Conservation (phyloP, 2,329 filamentous ascomycete genomes). For the Aspergillus luchuensis region DNA sequence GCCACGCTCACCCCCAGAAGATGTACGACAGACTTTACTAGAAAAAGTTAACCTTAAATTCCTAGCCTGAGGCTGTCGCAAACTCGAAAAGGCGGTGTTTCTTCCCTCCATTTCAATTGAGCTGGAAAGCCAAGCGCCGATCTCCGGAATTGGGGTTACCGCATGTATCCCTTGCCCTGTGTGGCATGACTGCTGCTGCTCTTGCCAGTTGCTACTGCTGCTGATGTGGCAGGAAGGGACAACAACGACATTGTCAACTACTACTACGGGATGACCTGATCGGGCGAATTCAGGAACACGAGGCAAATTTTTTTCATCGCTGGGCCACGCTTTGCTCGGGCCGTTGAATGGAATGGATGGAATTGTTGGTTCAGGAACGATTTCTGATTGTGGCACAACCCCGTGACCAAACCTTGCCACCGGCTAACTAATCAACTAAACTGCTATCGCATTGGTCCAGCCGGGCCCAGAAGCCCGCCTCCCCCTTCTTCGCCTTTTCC, state of each 20-base stretch:
- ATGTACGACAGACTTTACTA: constrained; percentile 2
- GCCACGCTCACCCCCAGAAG: constrained; percentile 1
- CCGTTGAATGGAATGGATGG: not conserved
- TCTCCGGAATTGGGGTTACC: not conserved
- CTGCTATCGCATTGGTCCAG: not conserved
- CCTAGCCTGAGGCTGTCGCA: not conserved
- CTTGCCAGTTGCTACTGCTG: not conserved
- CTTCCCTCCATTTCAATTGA: not conserved
- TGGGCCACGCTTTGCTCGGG: not conserved
- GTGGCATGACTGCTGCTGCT: constrained; percentile 1
- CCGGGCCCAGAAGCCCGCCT: not conserved
- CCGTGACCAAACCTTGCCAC: constrained; percentile 2
- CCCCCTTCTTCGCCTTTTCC: not conserved
- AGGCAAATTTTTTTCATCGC: not conserved
- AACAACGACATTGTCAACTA: not conserved
- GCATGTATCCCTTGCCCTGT: not conserved
- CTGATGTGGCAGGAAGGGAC: not conserved
- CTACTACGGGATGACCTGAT: not conserved
- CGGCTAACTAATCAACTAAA: not conserved
- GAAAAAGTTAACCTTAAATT: constrained; percentile 10
- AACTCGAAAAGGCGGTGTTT: constrained; percentile 7
- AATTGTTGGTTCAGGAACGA: constrained; percentile 1
- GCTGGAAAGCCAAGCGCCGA: not conserved
- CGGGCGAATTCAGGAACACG: not conserved
- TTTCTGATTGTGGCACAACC: not conserved